phyloP scores from a whole-genome alignment of 1,139 yeast genomes.

The Taphrina betulina region DNA sequence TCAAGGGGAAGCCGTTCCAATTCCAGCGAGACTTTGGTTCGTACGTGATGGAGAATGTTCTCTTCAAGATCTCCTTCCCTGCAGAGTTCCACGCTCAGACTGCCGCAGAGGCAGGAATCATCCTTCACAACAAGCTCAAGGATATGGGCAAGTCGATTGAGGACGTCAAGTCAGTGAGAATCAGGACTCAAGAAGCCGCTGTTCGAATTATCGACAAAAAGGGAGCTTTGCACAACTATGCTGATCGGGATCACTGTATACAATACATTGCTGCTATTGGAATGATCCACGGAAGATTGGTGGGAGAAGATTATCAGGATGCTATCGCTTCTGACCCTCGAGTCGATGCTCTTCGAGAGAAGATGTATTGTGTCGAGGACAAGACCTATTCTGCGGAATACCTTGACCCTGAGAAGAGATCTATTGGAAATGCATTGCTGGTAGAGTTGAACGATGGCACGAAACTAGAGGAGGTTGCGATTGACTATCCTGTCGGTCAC shows the following conservation, averaged over 20 bases:
- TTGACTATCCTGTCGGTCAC: conserved; percentile 61
- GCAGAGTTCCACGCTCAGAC: conserved; percentile 69
- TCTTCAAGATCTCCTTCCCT: conserved; percentile 63
- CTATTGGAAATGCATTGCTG: conserved; percentile 56
- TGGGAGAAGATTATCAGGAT: conserved; percentile 59
- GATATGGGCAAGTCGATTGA: conserved; percentile 49
- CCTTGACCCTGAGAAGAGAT: conserved; percentile 58
- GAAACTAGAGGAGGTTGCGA: conserved; percentile 53
- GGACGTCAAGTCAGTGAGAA: conserved; percentile 53
- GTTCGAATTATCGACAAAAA: conserved; percentile 58
- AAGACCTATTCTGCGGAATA: conserved; percentile 52
- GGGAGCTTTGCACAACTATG: conserved; percentile 61
- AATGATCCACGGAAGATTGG: conserved; percentile 54
- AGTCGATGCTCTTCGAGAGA: conserved; percentile 53
- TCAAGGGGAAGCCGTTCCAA: conserved; percentile 54
- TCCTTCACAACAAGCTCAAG: conserved; percentile 47
- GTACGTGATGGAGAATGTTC: conserved; percentile 62
- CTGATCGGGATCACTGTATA: conserved; percentile 63
- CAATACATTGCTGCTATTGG: conserved; percentile 64
- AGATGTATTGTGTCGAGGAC: conserved; percentile 58
- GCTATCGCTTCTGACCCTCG: conserved; percentile 54
- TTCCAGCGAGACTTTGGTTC: conserved; percentile 57
- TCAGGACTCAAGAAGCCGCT: conserved; percentile 62
- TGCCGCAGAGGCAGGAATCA: conserved; percentile 59
- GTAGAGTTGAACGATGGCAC: conserved; percentile 58